A percentile compares a stretch with the other conserved stretches of the same genome.
Conservation (phyloP, 257 asterid species). For the Nicotiana undulata region DNA sequence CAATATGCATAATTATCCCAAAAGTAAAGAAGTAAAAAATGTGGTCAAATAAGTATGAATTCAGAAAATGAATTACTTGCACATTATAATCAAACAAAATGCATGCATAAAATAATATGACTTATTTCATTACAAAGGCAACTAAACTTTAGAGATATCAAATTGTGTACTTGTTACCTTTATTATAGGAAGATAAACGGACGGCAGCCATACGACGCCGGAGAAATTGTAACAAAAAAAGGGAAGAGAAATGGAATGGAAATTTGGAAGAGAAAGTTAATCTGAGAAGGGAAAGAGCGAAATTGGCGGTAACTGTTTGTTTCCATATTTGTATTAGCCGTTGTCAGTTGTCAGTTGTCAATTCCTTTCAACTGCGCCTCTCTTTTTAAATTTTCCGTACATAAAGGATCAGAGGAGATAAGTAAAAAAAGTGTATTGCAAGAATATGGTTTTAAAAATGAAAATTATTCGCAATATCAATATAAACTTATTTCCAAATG, state of each 20-base stretch:
- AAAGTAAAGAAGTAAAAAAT: background rate
- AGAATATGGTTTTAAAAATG: no score
- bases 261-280: background rate
- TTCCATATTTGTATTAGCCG: background rate
- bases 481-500: no score
- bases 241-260: background rate
- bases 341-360: background rate
- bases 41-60: background rate
- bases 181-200: background rate
- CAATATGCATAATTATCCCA: background rate
- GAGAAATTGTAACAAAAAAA: background rate
- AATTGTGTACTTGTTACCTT: background rate
- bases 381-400: background rate
- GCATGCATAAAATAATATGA: background rate
- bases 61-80: background rate
- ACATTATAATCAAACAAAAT: background rate
- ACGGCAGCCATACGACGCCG: background rate
- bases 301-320: no score
- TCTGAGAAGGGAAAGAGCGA: background rate
- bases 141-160: background rate
- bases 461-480: no score
- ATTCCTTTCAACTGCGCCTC: background rate
- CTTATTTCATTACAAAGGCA: background rate
- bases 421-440: background rate
- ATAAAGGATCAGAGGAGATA: background rate